These are phyloP conservation scores for Ensete ventricosum DNA, from an alignment of 176 grass and related monocot genomes.

Conservation along the genomic window DNA sequence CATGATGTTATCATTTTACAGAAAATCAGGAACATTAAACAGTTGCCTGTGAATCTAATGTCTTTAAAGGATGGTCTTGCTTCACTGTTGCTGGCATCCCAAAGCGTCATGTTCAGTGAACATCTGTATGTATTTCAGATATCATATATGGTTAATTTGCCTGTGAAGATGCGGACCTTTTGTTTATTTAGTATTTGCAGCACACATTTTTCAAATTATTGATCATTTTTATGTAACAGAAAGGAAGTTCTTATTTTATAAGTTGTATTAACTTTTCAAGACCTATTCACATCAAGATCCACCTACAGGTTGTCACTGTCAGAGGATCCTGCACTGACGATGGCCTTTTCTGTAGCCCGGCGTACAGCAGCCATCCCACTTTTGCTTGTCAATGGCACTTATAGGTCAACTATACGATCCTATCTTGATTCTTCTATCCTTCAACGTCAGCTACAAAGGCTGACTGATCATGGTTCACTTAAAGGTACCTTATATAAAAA, in stretches of 20 bases:
- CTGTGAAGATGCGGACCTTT: neutral
- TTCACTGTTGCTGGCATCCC: conserved; percentile 65
- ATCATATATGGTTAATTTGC: conserved; percentile 4
- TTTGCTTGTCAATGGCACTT: conserved; percentile 89
- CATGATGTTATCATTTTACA: conserved; percentile 23
- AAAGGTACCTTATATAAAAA: conserved; percentile 46
- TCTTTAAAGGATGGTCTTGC: conserved; percentile 56
- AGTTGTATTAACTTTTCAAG: conserved; percentile 2
- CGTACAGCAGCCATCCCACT: conserved; percentile 85
- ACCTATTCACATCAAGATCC: conserved; percentile 1
- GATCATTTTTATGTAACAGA: no score
- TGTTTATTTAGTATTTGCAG: neutral
- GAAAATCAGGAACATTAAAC: conserved; percentile 66
- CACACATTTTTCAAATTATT: no score
- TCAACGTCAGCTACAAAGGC: conserved; percentile 66
- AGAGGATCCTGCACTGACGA: conserved; percentile 68
- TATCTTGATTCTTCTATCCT: conserved; percentile 92
- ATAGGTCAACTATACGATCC: conserved; percentile 71
- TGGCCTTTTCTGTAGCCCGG: conserved; percentile 83
- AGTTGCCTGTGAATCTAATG: conserved; percentile 80
- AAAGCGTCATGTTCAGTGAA: conserved; percentile 57
- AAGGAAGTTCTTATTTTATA: neutral
- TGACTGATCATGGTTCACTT: conserved; percentile 47
- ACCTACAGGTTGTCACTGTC: conserved; percentile 51
- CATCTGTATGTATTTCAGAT: conserved; percentile 40